A percentile compares a stretch with the other conserved stretches of the same genome.
These are phyloP conservation scores for Starmerella floricola DNA, from an alignment of 805 yeast species.

Conservation along the genomic window DNA sequence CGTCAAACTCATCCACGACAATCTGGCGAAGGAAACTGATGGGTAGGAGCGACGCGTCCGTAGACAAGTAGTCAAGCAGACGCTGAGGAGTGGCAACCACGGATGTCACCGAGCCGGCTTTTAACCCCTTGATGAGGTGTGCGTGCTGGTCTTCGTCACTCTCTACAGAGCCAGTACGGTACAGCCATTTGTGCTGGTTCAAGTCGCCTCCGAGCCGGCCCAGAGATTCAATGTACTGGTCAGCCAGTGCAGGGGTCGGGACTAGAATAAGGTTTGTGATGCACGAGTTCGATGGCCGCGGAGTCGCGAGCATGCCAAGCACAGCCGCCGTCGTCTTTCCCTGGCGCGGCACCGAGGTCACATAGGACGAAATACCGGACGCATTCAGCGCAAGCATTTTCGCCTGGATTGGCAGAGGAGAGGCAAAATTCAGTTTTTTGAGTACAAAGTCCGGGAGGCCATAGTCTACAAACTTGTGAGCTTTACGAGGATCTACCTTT, in stretches of 20 bases:
- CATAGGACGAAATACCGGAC: conserved; percentile 26
- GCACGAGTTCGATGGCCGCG: not conserved
- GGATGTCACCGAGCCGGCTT: conserved; percentile 27
- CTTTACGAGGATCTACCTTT: conserved; percentile 23
- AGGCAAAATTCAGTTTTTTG: conserved; percentile 1
- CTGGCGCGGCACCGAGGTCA: conserved; percentile 26
- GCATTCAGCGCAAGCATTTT: conserved; percentile 24
- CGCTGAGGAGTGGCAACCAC: conserved; percentile 46
- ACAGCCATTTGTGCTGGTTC: no score
- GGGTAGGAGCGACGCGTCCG: conserved; percentile 20
- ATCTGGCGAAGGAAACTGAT: conserved; percentile 19
- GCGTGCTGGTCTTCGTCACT: conserved; percentile 23
- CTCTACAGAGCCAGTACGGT: conserved; percentile 22
- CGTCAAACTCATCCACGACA: conserved; percentile 26
- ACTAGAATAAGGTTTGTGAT: conserved; percentile 27
- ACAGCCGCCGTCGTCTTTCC: conserved; percentile 29
- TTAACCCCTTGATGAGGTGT: conserved; percentile 6
- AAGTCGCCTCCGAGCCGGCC: conserved; percentile 27
- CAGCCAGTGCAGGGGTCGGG: conserved; percentile 28
- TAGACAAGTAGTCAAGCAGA: conserved; percentile 36
- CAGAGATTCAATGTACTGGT: conserved; percentile 26
- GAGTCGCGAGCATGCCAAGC: conserved; percentile 21
- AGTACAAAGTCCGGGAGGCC: conserved; percentile 13
- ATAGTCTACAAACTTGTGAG: conserved; percentile 20
- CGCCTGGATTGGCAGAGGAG: conserved; percentile 25